Evolutionary conservation across 1,139 yeast genomes (phyloP).

Genomic region (Blastobotrys indianensis): DNA sequence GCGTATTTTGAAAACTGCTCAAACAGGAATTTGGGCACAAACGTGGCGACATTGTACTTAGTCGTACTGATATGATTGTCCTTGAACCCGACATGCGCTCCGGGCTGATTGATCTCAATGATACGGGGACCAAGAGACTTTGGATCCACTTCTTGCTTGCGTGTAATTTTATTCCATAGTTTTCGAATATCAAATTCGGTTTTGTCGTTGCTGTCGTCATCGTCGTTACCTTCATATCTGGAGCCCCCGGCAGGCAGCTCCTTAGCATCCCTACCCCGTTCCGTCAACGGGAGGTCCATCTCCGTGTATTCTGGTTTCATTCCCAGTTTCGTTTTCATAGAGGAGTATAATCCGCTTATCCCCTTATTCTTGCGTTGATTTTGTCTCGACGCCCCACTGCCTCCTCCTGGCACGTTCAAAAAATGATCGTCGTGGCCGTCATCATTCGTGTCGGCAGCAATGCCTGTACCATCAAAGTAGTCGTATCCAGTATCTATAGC

Average conservation of each 20-base stretch:
- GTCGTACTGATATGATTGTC: conserved; percentile 93
- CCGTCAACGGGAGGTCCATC: conserved; percentile 33
- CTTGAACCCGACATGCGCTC: conserved; percentile 48
- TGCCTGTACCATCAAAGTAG: conserved; percentile 23
- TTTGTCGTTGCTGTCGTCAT: conserved; percentile 18
- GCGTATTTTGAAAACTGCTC: conserved; percentile 98
- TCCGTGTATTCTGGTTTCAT: conserved; percentile 28
- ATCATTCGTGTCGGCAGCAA: conserved; percentile 18
- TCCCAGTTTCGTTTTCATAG: conserved; percentile 29
- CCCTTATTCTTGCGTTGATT: conserved; percentile 17
- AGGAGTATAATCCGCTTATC: conserved; percentile 27
- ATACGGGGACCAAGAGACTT: conserved; percentile 54
- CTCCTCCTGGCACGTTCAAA: conserved; percentile 5
- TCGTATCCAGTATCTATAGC: conserved; percentile 5
- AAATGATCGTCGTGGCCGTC: conserved; percentile 14
- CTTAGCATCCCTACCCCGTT: conserved; percentile 15
- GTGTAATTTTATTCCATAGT: conserved; percentile 43
- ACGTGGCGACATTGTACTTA: conserved; percentile 91
- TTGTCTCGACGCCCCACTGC: conserved; percentile 11
- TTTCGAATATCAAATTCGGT: conserved; percentile 54
- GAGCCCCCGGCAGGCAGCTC: conserved; percentile 12
- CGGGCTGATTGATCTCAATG: conserved; percentile 57
- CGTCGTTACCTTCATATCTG: conserved; percentile 13
- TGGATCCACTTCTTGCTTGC: conserved; percentile 34
- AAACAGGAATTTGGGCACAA: conserved; percentile 86